Percentiles rank a stretch among this genome's conserved stretches.
phyloP scores from a whole-genome alignment of 345 rosid genomes.

The Crucihimalaya himalaica region DNA sequence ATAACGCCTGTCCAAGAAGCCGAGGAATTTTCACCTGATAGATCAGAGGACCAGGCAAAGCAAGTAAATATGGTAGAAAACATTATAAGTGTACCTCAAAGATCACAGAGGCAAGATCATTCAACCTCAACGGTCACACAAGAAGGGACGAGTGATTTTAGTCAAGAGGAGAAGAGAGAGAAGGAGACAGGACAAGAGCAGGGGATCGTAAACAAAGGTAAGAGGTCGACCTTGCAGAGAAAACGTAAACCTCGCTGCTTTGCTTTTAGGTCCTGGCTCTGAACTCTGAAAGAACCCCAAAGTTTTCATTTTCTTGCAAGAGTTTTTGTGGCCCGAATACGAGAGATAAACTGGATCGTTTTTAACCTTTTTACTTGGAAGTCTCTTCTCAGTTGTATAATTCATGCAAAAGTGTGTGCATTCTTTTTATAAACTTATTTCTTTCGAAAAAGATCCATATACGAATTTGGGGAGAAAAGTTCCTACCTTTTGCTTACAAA shows the following conservation, averaged over 20 bases:
- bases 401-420: constrained; percentile 13
- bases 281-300: background rate
- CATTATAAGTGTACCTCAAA: constrained; percentile 18
- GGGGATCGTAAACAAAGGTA: constrained; percentile 11
- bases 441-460: background rate
- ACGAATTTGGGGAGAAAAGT: constrained; percentile 3
- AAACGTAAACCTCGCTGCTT: constrained; percentile 31
- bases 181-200: background rate
- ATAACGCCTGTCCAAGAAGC: constrained; percentile 35
- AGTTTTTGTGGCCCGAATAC: background rate
- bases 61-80: constrained; percentile 12
- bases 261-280: constrained; percentile 37
- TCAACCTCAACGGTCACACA: background rate
- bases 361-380: background rate
- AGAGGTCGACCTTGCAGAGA: constrained; percentile 14
- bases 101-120: constrained; percentile 20
- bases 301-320: background rate
- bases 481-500: background rate
- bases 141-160: background rate
- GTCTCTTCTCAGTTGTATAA: background rate
- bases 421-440: constrained; percentile 2
- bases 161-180: constrained; percentile 11
- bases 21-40: constrained; percentile 37
- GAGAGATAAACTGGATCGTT: background rate
- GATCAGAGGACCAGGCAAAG: constrained; percentile 20